Evolutionary conservation across 169 alveolate species (phyloP), one percentile per base, ranked within the genome.

Genomic region (Prorocentrum cordatum): DNA sequence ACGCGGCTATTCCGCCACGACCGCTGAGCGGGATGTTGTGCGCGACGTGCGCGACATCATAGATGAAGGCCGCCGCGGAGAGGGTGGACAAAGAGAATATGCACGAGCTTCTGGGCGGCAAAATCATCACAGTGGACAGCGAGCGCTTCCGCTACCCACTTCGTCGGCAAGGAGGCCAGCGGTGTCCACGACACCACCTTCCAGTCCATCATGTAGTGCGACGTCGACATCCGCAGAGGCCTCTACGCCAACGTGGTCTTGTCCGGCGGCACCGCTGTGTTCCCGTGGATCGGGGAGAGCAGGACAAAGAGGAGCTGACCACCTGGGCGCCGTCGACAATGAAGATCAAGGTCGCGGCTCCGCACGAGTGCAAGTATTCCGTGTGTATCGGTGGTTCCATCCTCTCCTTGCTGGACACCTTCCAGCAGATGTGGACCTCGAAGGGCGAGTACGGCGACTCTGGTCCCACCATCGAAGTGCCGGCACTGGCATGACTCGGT

Each of bases 191-290:
- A 96, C 77, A 94, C 97, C 47, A 95, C 98, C 45, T 98, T 94
- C 96, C 95, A 97, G 92, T 97, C 99, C 35, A 42, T 70, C 62
- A 42, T 70, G 58, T 22, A 26, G 18, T 36, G 58, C 62, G 82
- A 42, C 12, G 62, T 70, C 32, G 82, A 36, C 33, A 38, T 36
- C 18, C 31, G 62, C 79, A 26, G 24, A 92, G 99, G 97, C 91
- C 95, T 98, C 71, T 98, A 97, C 95, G 94, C 95, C 91, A 97
- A 97, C 92, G 96, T 98, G 75, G 98, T 98, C 36, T 92, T 98
- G 36, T 96, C 99, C 62, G 99, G 99, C 50, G 99, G 99, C 61
- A 97, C 99, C 61, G 97, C 99, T 75, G 95, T 96, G 98, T 96
- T 95, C 94, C 97, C 96, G 92, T 98, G 99, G 82, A 96, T 97